phyloP scores from a whole-genome alignment of 148 eudicot species.

The Camellia lanceoleosa region DNA sequence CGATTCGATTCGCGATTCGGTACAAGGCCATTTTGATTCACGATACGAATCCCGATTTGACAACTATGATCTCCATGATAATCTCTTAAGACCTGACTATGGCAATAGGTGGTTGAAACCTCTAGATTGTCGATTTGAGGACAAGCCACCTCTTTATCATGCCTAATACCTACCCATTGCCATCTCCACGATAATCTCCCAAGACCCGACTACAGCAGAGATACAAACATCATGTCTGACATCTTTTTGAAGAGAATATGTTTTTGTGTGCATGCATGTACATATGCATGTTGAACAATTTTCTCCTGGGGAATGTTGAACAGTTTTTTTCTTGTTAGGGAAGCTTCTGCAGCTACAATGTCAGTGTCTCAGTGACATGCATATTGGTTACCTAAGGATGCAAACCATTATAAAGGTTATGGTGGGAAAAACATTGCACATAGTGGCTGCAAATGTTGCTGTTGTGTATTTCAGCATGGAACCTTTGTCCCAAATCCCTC shows the following conservation, averaged over 20 bases:
- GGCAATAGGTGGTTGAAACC: too few species aligned
- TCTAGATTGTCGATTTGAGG: too few species aligned
- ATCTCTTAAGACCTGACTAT: too few species aligned
- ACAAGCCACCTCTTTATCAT: too few species aligned
- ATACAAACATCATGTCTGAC: neutral
- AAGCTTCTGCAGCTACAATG: neutral
- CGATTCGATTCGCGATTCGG: too few species aligned
- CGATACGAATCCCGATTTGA: too few species aligned
- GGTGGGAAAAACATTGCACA: slow-evolving; percentile 77
- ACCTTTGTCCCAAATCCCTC: too few species aligned
- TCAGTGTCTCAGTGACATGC: neutral
- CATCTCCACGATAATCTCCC: too few species aligned
- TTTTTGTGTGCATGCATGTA: neutral
- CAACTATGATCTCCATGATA: too few species aligned
- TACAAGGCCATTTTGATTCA: too few species aligned
- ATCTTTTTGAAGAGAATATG: neutral
- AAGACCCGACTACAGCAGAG: too few species aligned
- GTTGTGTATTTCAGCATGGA: slow-evolving; percentile 64
- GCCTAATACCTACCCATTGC: too few species aligned
- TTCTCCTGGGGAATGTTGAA: neutral
- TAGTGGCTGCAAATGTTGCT: slow-evolving; percentile 82
- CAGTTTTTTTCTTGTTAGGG: neutral
- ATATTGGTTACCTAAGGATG: slow-evolving; percentile 43
- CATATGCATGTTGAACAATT: neutral
- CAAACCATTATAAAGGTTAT: slow-evolving; percentile 85